Base-by-base conservation (phyloP, 768 basidiomycete species). In the Suillus cothurnatus region DNA sequence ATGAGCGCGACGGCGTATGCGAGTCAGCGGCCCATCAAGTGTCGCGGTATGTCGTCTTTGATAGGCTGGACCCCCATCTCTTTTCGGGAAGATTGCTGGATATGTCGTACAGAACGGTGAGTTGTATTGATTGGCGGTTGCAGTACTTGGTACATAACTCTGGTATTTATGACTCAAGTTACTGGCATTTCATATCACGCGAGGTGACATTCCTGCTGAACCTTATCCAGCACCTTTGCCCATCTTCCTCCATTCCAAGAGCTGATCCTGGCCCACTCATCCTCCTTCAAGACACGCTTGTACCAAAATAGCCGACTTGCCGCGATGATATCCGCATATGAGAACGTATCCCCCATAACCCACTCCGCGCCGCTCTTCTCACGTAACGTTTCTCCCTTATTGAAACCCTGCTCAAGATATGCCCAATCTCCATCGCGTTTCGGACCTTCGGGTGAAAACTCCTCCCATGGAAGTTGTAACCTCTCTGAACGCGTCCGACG, bases 341-440 rank as follows among this genome's bases (percentile, higher is more conserved):
- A 49, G 7, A 49, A 49, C 6, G 23, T 14, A 6, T 49, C 47
- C 2, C 47, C 47, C 47, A 49, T 49, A 6, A 7, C 3, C 47
- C 47, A 49, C 23, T 49, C 26, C 6, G 23, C 47, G 1, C 26
- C 23, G 6, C 14, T 49, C 47, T 49, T 49, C 47, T 19, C 26
- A 6, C 38, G 5, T 21, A 59, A 47, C 28, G 21, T 28, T 39
- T 61, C 53, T 41, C 38, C 38, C 23, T 39, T 70, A 6, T 68
- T 74, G 8, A 82, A 70, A 2, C 68, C 78, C 2, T 70, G 73
- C 67, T 81, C 70, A 14, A 83, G 41, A 62, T 76, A 72, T 53
- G 72, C 71, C 83, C 83, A 84, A 61, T 73, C 71, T 12, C 50
- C 73, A 17, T 67, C 69, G 14, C 74, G 65, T 57, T 68, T 69